These are phyloP conservation scores for Thermothielavioides terrestris DNA, from an alignment of 495 filamentous ascomycete species.

Conservation along the genomic window DNA sequence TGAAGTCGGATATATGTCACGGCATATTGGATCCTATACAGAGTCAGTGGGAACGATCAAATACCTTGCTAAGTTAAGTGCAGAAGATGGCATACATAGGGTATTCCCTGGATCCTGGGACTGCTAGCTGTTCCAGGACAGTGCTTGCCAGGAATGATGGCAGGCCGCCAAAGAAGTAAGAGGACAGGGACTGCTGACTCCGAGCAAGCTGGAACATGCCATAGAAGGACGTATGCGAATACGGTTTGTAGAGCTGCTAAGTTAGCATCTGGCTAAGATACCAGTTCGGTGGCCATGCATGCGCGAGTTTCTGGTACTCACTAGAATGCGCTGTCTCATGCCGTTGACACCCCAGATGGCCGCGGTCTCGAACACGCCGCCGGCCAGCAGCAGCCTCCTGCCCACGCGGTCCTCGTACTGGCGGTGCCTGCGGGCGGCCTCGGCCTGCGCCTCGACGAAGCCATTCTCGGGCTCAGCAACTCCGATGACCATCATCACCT, in stretches of 20 bases:
- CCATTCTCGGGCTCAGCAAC: constrained; percentile 41
- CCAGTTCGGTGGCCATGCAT: neutral
- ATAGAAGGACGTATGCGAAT: constrained; percentile 32
- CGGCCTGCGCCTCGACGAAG: constrained; percentile 19
- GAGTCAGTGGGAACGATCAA: neutral
- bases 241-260: constrained; percentile 39
- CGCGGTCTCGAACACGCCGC: constrained; percentile 31
- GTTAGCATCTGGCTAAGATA: neutral
- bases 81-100: constrained; percentile 2
- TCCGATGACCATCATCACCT: constrained; percentile 49
- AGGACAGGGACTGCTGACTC: constrained; percentile 20
- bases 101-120: neutral
- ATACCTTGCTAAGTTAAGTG: neutral
- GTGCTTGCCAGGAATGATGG: constrained; percentile 24
- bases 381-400: constrained; percentile 27
- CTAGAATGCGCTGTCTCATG: constrained; percentile 42
- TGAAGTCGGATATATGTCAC: constrained; percentile 35
- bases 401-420: constrained; percentile 35
- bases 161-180: constrained; percentile 24
- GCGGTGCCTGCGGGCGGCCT: constrained; percentile 23
- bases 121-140: constrained; percentile 11
- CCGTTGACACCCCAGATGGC: constrained; percentile 47
- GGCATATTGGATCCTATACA: constrained; percentile 19
- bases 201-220: constrained; percentile 26
- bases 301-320: too few relatives aligned